Evolutionary conservation across 768 basidiomycete genomes (phyloP).

Genomic region (Tremella yokohamensis): DNA sequence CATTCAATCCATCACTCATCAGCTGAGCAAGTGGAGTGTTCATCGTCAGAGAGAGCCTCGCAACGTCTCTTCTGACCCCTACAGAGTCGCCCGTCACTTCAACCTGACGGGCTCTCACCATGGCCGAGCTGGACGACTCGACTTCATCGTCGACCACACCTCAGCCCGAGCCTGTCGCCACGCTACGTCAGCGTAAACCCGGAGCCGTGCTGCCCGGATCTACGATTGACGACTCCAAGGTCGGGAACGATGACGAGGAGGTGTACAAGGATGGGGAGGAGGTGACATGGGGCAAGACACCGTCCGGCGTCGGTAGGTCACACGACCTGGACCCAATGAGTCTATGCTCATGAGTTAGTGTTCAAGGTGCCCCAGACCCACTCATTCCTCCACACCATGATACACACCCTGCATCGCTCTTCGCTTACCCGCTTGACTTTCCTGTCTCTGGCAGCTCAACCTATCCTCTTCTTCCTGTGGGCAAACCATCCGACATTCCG

Average conservation of each 20-base stretch:
- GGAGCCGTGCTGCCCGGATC: no score
- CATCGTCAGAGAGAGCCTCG: no score
- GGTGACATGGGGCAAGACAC: constrained; percentile 68
- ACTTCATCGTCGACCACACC: no score
- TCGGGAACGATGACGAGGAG: neutral
- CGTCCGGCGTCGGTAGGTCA: constrained; percentile 30
- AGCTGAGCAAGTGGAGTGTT: no score
- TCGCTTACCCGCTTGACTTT: constrained; percentile 84
- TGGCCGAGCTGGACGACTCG: no score
- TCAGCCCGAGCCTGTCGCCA: no score
- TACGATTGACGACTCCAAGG: no score
- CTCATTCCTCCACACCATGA: constrained; percentile 38
- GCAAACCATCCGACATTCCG: constrained; percentile 51
- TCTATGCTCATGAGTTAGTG: constrained; percentile 56
- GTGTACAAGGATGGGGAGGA: constrained; percentile 40
- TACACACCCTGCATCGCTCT: constrained; percentile 39
- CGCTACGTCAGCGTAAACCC: no score
- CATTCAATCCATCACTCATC: no score
- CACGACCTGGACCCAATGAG: neutral
- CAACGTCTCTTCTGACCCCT: no score
- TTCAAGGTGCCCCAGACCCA: constrained; percentile 63
- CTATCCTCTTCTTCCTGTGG: constrained; percentile 66
- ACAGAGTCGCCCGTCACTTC: no score
- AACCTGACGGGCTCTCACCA: no score
- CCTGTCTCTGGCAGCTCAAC: constrained; percentile 70